Evolutionary conservation across 495 filamentous ascomycete genomes (phyloP).

Genomic region (Clavariopsis aquatica): DNA sequence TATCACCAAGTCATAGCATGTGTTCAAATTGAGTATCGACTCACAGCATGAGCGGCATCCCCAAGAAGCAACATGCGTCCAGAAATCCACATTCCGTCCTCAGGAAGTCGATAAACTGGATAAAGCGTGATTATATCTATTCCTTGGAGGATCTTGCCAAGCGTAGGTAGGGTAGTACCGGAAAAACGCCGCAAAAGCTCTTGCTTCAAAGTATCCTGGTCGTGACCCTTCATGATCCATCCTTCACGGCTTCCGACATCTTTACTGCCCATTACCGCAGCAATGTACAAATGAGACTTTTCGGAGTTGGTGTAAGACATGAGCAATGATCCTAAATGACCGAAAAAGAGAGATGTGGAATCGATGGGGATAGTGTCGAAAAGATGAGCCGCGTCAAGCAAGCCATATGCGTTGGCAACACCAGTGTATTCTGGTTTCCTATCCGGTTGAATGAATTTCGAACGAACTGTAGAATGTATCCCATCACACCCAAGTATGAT

Average conservation of each 20-base stretch:
- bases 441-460: slow-evolving; percentile 31
- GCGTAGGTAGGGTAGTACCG: slow-evolving; percentile 14
- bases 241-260: slow-evolving; percentile 32
- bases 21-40: background rate
- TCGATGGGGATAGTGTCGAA: slow-evolving; percentile 20
- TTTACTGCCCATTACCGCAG: slow-evolving; percentile 21
- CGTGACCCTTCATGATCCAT: slow-evolving; percentile 19
- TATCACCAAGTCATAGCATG: background rate
- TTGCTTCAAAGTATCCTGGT: slow-evolving; percentile 23
- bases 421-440: slow-evolving; percentile 33
- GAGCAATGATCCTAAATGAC: slow-evolving; percentile 23
- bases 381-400: slow-evolving; percentile 8
- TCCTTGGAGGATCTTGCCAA: slow-evolving; percentile 4
- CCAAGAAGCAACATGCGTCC: slow-evolving; percentile 27
- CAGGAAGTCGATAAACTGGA: slow-evolving; percentile 27
- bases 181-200: slow-evolving; percentile 27
- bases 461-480: slow-evolving; percentile 30
- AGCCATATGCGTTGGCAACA: slow-evolving; percentile 25
- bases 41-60: slow-evolving; percentile 35
- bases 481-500: slow-evolving; percentile 35
- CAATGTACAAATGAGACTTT: slow-evolving; percentile 19
- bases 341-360: slow-evolving; percentile 9
- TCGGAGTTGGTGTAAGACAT: slow-evolving; percentile 8
- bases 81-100: slow-evolving; percentile 21
- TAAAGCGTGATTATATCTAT: slow-evolving; percentile 20